Evolutionary conservation across 768 basidiomycete species (phyloP).

Genomic region (Suillus placidus): DNA sequence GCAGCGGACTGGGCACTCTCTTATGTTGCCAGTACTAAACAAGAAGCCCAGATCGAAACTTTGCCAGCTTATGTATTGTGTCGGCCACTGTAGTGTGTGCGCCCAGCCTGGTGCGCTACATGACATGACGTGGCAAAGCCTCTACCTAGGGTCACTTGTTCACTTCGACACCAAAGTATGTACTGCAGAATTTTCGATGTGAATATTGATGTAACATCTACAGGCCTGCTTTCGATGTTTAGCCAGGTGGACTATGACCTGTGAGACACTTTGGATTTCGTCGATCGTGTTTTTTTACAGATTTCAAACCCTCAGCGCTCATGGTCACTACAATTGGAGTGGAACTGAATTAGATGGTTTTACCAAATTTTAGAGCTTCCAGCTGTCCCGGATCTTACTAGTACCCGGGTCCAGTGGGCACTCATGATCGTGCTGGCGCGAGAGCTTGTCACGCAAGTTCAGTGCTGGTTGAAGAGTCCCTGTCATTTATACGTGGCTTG

Average conservation of each 20-base stretch:
- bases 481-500: background rate
- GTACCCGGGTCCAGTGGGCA: background rate
- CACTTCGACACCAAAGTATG: background rate
- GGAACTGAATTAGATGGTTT: background rate
- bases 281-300: background rate
- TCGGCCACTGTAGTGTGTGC: background rate
- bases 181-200: background rate
- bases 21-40: background rate
- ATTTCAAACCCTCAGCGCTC: background rate
- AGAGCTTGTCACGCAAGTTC: background rate
- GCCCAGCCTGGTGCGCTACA: background rate
- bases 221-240: background rate
- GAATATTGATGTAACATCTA: background rate
- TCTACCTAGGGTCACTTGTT: background rate
- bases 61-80: background rate
- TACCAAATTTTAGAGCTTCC: background rate
- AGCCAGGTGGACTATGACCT: background rate
- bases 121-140: background rate
- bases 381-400: background rate
- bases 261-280: background rate
- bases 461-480: background rate
- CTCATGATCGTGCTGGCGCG: background rate
- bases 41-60: background rate
- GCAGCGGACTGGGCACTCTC: background rate
- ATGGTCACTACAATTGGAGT: background rate